Evolutionary conservation across 176 grass and related monocot species (phyloP), one percentile per base, ranked within the genome.

Genomic region (Oryza rufipogon): DNA sequence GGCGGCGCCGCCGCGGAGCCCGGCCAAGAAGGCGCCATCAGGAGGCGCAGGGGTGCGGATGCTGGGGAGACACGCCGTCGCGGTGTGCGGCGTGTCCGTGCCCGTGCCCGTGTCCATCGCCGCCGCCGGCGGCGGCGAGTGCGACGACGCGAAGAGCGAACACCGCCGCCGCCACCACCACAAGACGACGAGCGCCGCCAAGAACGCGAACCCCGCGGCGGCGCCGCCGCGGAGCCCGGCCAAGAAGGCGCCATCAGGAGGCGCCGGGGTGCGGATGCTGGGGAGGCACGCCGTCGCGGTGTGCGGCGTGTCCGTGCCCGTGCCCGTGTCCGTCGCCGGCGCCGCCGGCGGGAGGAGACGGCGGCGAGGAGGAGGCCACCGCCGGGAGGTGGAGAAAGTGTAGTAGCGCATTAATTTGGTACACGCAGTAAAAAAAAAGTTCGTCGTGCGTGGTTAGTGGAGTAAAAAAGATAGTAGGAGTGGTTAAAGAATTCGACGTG

Each of bases 271-370:
- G 20, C 48, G 74, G 13, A 20, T 83, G 17, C 77, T 85, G 44
- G 82, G 81, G 69, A 70, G 79, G 52, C 93, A 83, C 76, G 89
- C 94, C 6, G 26, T 83, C 38, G 58, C 52, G 38, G 68, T 95
- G 2, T 95, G 93, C 38, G 60, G 90, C 42, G 58, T 11, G 48
- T 19, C 30, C 64, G 42, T 66, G n/a, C 20, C 74, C 17, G 16
- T 79, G 13, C 52, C 76, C 7, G 0, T 58, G 1, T 58, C 54
- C 5, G 4, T 38, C 70, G 33, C 28, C n/a, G 48, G 4, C 34
- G 22, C 2, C 26, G 25, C 13, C 5, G 2, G 51, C 26, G 49
- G 79, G 2, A 7, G 61, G 28, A 28, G 71, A 12, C 71, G 77
- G 16, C 77, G 22, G 66, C 71, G 66, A 23, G 44, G 66, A 23